Conservation (phyloP, 2,329 filamentous ascomycete species). For the Penicillium sp. region DNA sequence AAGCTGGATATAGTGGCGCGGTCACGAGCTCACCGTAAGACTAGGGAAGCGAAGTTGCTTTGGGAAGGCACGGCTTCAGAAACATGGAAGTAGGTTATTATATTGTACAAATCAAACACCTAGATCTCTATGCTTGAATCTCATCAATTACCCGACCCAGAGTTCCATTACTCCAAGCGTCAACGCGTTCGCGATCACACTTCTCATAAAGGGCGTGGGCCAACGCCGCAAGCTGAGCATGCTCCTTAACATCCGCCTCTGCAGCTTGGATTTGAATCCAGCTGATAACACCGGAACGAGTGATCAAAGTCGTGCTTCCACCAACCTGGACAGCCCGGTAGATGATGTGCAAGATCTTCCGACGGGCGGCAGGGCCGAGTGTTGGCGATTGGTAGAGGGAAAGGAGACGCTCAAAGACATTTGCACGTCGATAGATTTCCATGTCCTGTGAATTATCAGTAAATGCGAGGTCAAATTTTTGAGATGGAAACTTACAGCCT, state of each 20-base stretch:
- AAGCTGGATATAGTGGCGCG: too few relatives aligned
- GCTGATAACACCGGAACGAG: slow-evolving; percentile 70
- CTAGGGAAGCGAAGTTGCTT: too few relatives aligned
- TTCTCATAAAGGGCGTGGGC: slow-evolving; percentile 62
- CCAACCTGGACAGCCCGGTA: slow-evolving; percentile 68
- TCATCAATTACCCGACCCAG: slow-evolving; percentile 30
- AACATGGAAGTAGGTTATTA: background rate
- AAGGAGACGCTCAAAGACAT: slow-evolving; percentile 74
- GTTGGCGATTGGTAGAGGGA: slow-evolving; percentile 69
- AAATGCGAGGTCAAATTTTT: background rate
- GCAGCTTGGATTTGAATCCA: slow-evolving; percentile 70
- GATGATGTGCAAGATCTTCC: slow-evolving; percentile 63
- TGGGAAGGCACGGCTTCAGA: background rate
- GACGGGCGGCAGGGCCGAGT: slow-evolving; percentile 60
- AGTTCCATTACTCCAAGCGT: slow-evolving; percentile 64
- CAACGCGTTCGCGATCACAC: slow-evolving; percentile 66
- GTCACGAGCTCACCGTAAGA: too few relatives aligned
- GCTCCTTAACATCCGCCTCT: slow-evolving; percentile 47
- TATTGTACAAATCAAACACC: slow-evolving; percentile 4
- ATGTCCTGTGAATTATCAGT: slow-evolving; percentile 42
- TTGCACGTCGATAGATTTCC: slow-evolving; percentile 54
- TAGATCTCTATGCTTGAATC: slow-evolving; percentile 14
- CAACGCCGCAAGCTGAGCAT: slow-evolving; percentile 54
- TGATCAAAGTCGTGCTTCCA: slow-evolving; percentile 78
- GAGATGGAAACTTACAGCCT: slow-evolving; percentile 49